phyloP scores from a whole-genome alignment of 768 basidiomycete species.

The Pleurotus tuoliensis region DNA sequence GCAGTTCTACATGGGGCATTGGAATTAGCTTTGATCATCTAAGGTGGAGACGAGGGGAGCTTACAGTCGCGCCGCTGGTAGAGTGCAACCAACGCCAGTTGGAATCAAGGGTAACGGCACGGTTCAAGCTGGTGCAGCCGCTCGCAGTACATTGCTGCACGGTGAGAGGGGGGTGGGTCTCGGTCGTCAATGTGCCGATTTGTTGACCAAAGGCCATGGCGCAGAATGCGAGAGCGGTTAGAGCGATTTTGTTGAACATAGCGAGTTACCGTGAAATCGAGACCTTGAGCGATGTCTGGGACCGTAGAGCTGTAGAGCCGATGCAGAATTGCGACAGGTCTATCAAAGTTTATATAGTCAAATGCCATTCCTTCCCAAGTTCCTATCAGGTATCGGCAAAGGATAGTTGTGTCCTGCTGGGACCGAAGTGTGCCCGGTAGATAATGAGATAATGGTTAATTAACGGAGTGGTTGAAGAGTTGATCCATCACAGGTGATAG shows the following conservation, averaged over 20 bases:
- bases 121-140: constrained; percentile 32
- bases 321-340: not conserved
- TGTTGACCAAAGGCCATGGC: constrained; percentile 43
- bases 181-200: constrained; percentile 42
- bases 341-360: not conserved
- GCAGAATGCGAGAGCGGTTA: constrained; percentile 28
- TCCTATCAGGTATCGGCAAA: not conserved
- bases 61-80: constrained; percentile 17
- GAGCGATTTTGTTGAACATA: constrained; percentile 33
- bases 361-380: not conserved
- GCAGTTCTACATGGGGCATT: constrained; percentile 27
- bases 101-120: constrained; percentile 42
- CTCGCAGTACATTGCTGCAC: constrained; percentile 39
- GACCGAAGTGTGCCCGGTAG: not conserved
- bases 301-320: constrained; percentile 3
- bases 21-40: not conserved
- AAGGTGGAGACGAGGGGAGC: too few species aligned
- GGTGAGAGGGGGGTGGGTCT: constrained; percentile 45
- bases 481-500: too few species aligned
- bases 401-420: not conserved
- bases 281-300: not conserved
- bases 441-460: too few species aligned
- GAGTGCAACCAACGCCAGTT: constrained; percentile 53
- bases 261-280: not conserved
- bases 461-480: too few species aligned